Evolutionary conservation across 2,329 filamentous ascomycete species (phyloP).

Genomic region (Ophiostoma montium): DNA sequence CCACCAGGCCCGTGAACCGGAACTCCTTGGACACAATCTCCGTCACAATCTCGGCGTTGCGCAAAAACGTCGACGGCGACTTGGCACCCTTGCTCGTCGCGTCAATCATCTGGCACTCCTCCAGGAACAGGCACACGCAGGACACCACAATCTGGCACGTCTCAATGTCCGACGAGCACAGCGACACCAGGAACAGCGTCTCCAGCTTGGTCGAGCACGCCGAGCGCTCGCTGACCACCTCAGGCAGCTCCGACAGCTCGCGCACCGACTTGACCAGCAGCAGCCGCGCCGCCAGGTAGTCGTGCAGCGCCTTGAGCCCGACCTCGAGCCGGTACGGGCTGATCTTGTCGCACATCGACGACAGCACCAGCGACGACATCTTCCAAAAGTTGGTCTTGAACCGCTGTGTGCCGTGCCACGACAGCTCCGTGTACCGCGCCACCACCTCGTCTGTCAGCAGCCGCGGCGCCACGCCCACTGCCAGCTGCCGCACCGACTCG

Average conservation of each 20-base stretch:
- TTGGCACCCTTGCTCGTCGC: conserved; percentile 35
- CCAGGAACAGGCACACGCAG: conserved; percentile 47
- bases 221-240: conserved; percentile 40
- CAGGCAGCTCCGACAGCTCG: conserved; percentile 38
- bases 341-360: conserved; percentile 35
- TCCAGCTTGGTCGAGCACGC: conserved; percentile 42
- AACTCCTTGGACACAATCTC: conserved; percentile 51
- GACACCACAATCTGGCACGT: conserved; percentile 50
- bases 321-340: conserved; percentile 28
- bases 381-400: conserved; percentile 37
- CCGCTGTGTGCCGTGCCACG: conserved; percentile 22
- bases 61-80: conserved; percentile 36
- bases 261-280: conserved; percentile 35
- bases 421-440: conserved; percentile 22
- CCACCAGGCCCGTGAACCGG: conserved; percentile 53
- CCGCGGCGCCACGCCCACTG: conserved; percentile 31
- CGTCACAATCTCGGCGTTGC: conserved; percentile 45
- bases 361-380: conserved; percentile 33
- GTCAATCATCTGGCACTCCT: conserved; percentile 44
- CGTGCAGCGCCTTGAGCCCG: conserved; percentile 33
- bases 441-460: conserved; percentile 29
- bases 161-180: conserved; percentile 52
- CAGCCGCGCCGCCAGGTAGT: conserved; percentile 42
- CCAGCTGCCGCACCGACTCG: conserved; percentile 32
- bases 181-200: conserved; percentile 45